These are phyloP conservation scores for Echinochloa phyllopogon DNA, from an alignment of 176 grass and related monocot genomes.

Conservation along the genomic window DNA sequence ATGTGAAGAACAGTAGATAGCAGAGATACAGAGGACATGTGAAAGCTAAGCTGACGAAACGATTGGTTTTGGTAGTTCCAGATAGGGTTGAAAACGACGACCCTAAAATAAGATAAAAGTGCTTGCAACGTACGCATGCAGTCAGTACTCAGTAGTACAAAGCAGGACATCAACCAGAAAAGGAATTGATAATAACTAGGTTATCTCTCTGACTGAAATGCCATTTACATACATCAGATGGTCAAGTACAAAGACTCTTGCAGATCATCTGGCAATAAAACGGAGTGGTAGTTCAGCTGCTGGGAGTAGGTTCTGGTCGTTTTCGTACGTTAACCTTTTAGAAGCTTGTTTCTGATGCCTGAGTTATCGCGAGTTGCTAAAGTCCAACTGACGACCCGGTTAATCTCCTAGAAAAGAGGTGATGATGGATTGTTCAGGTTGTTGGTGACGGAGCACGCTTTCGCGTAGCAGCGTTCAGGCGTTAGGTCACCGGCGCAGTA, in stretches of 20 bases:
- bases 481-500: not conserved
- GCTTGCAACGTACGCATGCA: not conserved
- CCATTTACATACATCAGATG: not conserved
- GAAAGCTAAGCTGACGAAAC: not conserved
- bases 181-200: not conserved
- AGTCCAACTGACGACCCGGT: not conserved
- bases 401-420: not conserved
- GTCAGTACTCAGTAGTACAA: not conserved
- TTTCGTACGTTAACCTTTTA: constrained; percentile 22
- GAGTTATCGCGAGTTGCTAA: not conserved
- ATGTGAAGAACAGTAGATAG: constrained; percentile 8
- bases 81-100: constrained; percentile 12
- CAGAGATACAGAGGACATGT: not conserved
- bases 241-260: not conserved
- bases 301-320: constrained; percentile 33
- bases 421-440: not conserved
- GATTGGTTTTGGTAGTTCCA: constrained; percentile 30
- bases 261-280: not conserved
- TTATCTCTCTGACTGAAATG: not conserved
- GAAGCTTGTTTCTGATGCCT: not conserved
- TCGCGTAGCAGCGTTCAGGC: constrained; percentile 30
- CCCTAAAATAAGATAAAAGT: not conserved
- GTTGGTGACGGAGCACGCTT: constrained; percentile 1
- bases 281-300: constrained; percentile 16
- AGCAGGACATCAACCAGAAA: not conserved